Conservation (phyloP, 371 early-diverging fungal genomes). For the Nematocida major region DNA sequence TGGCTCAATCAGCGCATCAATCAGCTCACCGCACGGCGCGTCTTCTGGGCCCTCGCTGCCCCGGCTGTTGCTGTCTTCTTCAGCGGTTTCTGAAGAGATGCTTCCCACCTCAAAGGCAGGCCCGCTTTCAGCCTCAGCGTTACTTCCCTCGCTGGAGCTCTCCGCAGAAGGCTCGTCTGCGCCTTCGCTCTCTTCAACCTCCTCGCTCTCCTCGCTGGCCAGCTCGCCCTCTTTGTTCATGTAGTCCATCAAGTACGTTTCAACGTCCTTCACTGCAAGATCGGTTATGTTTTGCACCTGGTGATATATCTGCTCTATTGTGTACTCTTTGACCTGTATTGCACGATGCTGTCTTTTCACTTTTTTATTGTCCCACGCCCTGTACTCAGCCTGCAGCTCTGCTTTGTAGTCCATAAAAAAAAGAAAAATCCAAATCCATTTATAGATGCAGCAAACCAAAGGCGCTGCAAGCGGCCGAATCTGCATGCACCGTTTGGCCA, state of each 20-base stretch:
- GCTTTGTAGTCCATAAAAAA: constrained; percentile 40
- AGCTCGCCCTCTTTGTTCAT: background rate
- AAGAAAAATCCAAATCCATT: too few relatives aligned
- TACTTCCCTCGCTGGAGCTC: background rate
- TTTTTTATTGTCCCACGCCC: constrained; percentile 30
- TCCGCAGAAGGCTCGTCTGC: background rate
- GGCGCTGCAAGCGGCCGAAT: too few relatives aligned
- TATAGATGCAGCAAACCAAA: too few relatives aligned
- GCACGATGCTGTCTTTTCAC: constrained; percentile 18
- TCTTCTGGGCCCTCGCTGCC: constrained; percentile 22
- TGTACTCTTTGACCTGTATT: constrained; percentile 39
- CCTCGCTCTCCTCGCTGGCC: background rate
- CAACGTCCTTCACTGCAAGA: constrained; percentile 16
- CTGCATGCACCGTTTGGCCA: too few relatives aligned
- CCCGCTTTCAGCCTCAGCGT: background rate
- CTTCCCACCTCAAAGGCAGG: background rate
- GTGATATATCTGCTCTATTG: constrained; percentile 56
- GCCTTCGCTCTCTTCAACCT: background rate
- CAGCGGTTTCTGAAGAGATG: constrained; percentile 32
- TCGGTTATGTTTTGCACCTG: constrained; percentile 53
- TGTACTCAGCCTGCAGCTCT: constrained; percentile 50
- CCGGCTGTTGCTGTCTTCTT: constrained; percentile 49
- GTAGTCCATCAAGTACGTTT: constrained; percentile 22
- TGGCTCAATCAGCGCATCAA: too few relatives aligned
- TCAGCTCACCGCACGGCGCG: too few relatives aligned